Evolutionary conservation across 2,329 filamentous ascomycete genomes (phyloP).

Genomic region (Cladosporium colombiae): DNA sequence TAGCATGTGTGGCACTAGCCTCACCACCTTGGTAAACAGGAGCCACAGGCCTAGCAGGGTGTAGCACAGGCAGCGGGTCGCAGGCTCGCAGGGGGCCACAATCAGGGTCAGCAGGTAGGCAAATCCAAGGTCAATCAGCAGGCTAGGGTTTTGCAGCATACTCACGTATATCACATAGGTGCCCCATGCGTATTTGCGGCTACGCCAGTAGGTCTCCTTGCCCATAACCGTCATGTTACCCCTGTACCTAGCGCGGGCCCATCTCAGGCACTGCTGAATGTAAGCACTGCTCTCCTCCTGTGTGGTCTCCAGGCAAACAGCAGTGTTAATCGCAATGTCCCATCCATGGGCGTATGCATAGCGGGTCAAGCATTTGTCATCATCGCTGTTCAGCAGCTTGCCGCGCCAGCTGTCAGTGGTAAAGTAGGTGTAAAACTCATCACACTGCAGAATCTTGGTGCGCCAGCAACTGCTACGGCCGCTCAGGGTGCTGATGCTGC

Average conservation of each 20-base stretch:
- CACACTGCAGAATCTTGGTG: constrained; percentile 47
- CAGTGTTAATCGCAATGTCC: constrained; percentile 58
- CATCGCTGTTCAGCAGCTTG: constrained; percentile 55
- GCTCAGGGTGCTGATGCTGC: constrained; percentile 57
- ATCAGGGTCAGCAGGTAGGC: constrained; percentile 37
- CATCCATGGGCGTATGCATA: constrained; percentile 53
- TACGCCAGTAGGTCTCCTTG: constrained; percentile 38
- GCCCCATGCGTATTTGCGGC: constrained; percentile 50
- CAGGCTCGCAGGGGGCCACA: constrained; percentile 22
- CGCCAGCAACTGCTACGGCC: constrained; percentile 32
- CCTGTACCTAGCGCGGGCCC: constrained; percentile 61
- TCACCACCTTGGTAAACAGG: constrained; percentile 57
- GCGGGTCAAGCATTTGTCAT: constrained; percentile 64
- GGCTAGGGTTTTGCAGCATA: constrained; percentile 57
- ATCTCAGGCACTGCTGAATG: constrained; percentile 55
- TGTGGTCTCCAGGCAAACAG: constrained; percentile 53
- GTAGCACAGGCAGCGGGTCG: not conserved
- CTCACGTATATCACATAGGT: constrained; percentile 59
- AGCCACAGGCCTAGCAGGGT: constrained; percentile 45
- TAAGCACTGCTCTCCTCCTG: constrained; percentile 56
- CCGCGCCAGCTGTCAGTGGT: constrained; percentile 26
- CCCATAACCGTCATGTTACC: constrained; percentile 54
- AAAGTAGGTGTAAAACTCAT: no score
- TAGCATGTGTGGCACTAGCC: constrained; percentile 56
- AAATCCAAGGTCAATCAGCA: constrained; percentile 53